These are phyloP conservation scores for Hericium alpestre DNA, from an alignment of 768 basidiomycete species.

Conservation along the genomic window DNA sequence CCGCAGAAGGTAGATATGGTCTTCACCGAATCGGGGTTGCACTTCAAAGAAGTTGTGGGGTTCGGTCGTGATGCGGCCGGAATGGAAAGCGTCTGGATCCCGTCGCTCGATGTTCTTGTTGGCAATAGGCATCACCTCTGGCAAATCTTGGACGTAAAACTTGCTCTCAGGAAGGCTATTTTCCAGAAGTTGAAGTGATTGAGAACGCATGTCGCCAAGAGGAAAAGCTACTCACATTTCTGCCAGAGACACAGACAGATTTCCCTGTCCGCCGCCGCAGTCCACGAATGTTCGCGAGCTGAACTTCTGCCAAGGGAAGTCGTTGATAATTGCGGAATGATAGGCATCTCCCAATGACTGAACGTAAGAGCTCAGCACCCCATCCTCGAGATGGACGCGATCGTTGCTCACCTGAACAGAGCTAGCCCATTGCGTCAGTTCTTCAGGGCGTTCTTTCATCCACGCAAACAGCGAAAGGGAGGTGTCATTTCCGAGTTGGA, in stretches of 20 bases:
- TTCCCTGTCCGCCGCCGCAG: conserved; percentile 4
- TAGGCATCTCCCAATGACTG: conserved; percentile 4
- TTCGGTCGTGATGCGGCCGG: neutral
- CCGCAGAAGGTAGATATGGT: conserved; percentile 3
- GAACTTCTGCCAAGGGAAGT: conserved; percentile 2
- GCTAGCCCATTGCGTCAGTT: conserved; percentile 3
- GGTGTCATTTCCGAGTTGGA: conserved; percentile 6
- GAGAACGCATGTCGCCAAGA: neutral
- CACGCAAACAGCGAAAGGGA: conserved; percentile 7
- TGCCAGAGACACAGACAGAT: conserved; percentile 3
- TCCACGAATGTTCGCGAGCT: neutral
- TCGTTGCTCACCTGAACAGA: conserved; percentile 1
- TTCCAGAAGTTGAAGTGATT: neutral
- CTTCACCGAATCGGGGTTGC: conserved; percentile 1
- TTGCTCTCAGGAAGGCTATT: neutral
- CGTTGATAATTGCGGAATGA: conserved; percentile 1
- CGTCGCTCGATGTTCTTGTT: neutral
- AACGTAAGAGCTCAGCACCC: neutral
- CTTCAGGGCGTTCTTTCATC: conserved; percentile 6
- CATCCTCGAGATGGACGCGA: no score
- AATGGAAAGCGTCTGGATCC: neutral
- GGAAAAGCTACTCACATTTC: neutral
- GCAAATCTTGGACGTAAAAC: conserved; percentile 3
- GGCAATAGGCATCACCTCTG: conserved; percentile 6
- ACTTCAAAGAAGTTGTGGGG: conserved; percentile 4